Evolutionary conservation across 495 filamentous ascomycete species (phyloP), one percentile per base, ranked within the genome.

Genomic region (Daldinia grandis): DNA sequence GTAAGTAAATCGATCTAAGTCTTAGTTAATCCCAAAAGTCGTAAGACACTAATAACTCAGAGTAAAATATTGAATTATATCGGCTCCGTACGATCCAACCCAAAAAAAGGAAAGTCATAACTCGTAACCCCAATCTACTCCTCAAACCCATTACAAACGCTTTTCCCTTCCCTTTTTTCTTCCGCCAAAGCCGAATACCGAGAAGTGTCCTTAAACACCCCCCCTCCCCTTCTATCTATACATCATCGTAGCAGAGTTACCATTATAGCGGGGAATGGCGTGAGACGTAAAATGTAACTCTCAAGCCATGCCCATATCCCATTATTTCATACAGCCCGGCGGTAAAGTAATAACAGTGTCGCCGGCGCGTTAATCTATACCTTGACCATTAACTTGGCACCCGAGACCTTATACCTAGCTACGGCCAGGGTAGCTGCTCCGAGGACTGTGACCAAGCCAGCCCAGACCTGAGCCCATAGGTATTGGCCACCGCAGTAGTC

Each of bases 401-500:
- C 70, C 5, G 64, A 35, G 8, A 73, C 42, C 64, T 61, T 68
- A 40, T 54, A 73, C 50, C 70, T 64, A 10, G 64, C 55, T 6
- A 73, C 56, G 24, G 15, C 37, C 21, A 73, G n/a, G 2, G 61
- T 73, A 21, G 10, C 61, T 17, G 61, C 70, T 5, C 47, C 76
- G 25, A 77, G 37, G 17, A 78, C 31, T 28, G 81, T 76, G 5
- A 81, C 76, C 31, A 62, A 30, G 1, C 80, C 81, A 0, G 80
- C 81, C 80, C 81, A 84, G 14, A 83, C 60, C 66, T 82, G 79
- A 10, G 80, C 81, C 71, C 76, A 82, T 21, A 76, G 40, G 59
- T 79, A 83, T 12, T 51, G 27, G 0, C 80, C 82, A 4, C 66
- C 71, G 2, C 71, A 76, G 35, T 44, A 60, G 53, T 83, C 80